phyloP scores from a whole-genome alignment of 2,329 filamentous ascomycete genomes.

The Fusarium nelsonii region DNA sequence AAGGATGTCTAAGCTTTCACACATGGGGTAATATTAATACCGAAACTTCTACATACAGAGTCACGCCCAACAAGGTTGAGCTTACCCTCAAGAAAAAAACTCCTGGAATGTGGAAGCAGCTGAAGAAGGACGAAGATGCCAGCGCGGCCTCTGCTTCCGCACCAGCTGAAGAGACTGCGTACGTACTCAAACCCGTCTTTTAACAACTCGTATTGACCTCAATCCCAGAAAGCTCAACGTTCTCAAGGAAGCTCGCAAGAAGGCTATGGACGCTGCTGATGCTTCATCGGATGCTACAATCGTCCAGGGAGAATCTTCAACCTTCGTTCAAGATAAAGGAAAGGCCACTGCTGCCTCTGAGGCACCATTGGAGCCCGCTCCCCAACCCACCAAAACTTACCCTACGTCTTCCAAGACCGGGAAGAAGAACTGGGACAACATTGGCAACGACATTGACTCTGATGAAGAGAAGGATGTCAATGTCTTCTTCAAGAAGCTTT shows the following conservation, averaged over 20 bases:
- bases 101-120: constrained; percentile 74
- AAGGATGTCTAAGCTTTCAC: constrained; percentile 71
- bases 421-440: constrained; percentile 91
- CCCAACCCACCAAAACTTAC: constrained; percentile 66
- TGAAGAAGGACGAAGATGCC: constrained; percentile 40
- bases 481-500: constrained; percentile 90
- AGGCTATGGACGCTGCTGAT: constrained; percentile 35
- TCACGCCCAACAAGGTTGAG: constrained; percentile 85
- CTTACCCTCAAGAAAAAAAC: constrained; percentile 76
- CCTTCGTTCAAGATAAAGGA: constrained; percentile 18
- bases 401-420: constrained; percentile 88
- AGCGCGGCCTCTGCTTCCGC: background rate
- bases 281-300: background rate
- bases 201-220: constrained; percentile 8
- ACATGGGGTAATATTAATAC: constrained; percentile 76
- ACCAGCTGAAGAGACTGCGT: constrained; percentile 37
- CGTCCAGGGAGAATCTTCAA: constrained; percentile 5
- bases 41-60: constrained; percentile 68
- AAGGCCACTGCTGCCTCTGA: constrained; percentile 8
- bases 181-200: constrained; percentile 6
- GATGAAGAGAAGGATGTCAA: constrained; percentile 75
- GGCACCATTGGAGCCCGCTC: constrained; percentile 24
- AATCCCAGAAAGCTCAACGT: constrained; percentile 27
- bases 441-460: constrained; percentile 69
- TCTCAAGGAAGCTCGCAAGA: constrained; percentile 42